Base-by-base conservation (phyloP, 225 moss, liverwort and hornwort genomes). In the Antitrichia curtipendula region DNA sequence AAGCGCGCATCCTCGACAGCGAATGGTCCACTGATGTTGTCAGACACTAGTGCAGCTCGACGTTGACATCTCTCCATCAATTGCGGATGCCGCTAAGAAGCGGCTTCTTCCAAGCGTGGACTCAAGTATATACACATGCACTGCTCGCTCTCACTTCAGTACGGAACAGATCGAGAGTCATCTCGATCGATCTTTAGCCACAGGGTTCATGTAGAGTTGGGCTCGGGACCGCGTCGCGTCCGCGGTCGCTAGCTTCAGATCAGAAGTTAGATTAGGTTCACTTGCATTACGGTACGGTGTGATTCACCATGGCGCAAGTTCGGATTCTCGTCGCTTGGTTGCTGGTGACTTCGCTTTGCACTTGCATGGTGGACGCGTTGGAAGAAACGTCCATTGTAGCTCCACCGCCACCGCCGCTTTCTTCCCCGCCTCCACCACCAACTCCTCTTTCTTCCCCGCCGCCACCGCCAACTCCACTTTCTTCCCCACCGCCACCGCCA, bases 91-190 rank as follows among this genome's bases (percentile, higher is more conserved):
- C 23, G 22, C 45, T 9, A 15, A 15, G 80, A 23, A 61, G 45
- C 5, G 24, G 7, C 47, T 62, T 32, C 62, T 81, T 47, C 34
- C 62, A 22, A 34, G 62, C 16, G 32, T 62, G 61, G 32, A 80
- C 45, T 62, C 23, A 32, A 10, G 23, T 62, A 34, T 32, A 45
- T 47, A 47, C 34, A 8, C 21, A 50, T 50, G 50, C 50, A 2
- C 21, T 10, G 13, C 34, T 32, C 47, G 14, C 61, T 32, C 23
- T 1, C 15, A 45, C 0, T 10, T 10, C 62, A 0, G 1, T 10
- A 19, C 9, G 47, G 62, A 32, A 15, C 22, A 31, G 43, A 32
- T 61, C 10, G 22, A 45, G 60, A 43, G 32, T 32, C 5, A 3
- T 13, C 8, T 28, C 20, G 29, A 76, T 40, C 10, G 29, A 76